Evolutionary conservation across 2,329 filamentous ascomycete species (phyloP), one percentile per base, ranked within the genome.

Genomic region (Fusarium sp.): DNA sequence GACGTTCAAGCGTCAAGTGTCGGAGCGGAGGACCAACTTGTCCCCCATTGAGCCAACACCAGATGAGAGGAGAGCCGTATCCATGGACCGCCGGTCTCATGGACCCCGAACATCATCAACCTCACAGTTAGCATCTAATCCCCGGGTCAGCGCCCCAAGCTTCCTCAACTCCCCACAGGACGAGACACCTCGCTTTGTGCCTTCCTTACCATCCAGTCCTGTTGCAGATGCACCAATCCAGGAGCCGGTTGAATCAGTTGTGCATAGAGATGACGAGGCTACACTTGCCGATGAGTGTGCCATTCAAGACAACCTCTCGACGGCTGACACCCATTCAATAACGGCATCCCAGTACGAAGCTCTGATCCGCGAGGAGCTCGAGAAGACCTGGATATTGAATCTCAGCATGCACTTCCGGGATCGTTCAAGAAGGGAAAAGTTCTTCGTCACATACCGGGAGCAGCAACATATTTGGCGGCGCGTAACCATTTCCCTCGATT

Each of bases 331-430:
- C 2, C 82, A 79, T 20, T 86, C 85, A 18, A 80, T 84, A 67
- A 83, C 85, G 14, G 82, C 82, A 4, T 84, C 85, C 3, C 81
- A 85, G 63, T 86, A 91, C 74, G 87, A 91, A 58, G 82, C 84
- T 57, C 83, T 88, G 73, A 86, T 97, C 70, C 88, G 91, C 69
- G 88, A 92, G 68, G 95, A 98, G 79, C 85, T 97, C 60, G 93
- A 97, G 75, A 87, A 85, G 65, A 90, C 87, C 75, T 99, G 96
- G 96, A 98, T 99, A 65, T 84, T 99, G 72, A 99, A 99, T 76
- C 86, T 98, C 65, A 97, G 93, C 80, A 97, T 99, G 96, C 93
- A 97, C 79, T 99, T 97, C 79, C 89, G 94, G 64, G 96, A 99
- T 81, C 90, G 91, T 74, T 96, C 94, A 11, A 92, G 92, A 73